Conservation (phyloP, 805 yeast species). For the Candida quercuum region DNA sequence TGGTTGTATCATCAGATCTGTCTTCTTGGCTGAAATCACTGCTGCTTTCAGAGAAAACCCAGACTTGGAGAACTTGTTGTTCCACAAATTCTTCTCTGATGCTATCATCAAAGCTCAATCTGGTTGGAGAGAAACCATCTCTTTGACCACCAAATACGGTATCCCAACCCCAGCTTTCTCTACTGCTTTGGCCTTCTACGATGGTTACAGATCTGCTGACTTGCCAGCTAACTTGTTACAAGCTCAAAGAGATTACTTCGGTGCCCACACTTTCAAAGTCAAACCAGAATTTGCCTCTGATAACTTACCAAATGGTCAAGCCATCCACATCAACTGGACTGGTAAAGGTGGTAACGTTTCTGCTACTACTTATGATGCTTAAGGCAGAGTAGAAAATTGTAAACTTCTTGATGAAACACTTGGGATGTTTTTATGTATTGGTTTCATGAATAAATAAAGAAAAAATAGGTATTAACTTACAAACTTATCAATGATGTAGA, state of each 20-base stretch:
- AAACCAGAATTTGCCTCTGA: constrained; percentile 80
- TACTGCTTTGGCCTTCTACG: constrained; percentile 96
- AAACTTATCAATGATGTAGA: no score
- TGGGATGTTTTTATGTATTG: neutral
- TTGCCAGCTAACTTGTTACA: constrained; percentile 97
- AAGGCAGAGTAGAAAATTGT: no score
- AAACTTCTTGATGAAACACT: no score
- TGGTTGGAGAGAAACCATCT: constrained; percentile 91
- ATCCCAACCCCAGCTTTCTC: constrained; percentile 97
- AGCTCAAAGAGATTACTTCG: constrained; percentile 99
- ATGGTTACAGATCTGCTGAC: constrained; percentile 94
- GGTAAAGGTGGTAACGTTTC: constrained; percentile 98
- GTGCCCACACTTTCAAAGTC: constrained; percentile 98
- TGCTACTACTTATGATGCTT: constrained; percentile 92
- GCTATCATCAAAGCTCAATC: constrained; percentile 91
- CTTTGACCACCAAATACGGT: constrained; percentile 76
- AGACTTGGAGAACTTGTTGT: constrained; percentile 89
- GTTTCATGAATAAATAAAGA: neutral
- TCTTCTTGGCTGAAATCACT: constrained; percentile 95
- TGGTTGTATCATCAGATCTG: constrained; percentile 99
- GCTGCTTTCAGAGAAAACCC: constrained; percentile 92
- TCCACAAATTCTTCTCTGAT: constrained; percentile 88
- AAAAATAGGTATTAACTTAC: no score
- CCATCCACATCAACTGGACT: constrained; percentile 98
- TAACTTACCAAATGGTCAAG: constrained; percentile 68